Evolutionary conservation across 2,329 filamentous ascomycete species (phyloP).

Genomic region (Neospermospora avenae): DNA sequence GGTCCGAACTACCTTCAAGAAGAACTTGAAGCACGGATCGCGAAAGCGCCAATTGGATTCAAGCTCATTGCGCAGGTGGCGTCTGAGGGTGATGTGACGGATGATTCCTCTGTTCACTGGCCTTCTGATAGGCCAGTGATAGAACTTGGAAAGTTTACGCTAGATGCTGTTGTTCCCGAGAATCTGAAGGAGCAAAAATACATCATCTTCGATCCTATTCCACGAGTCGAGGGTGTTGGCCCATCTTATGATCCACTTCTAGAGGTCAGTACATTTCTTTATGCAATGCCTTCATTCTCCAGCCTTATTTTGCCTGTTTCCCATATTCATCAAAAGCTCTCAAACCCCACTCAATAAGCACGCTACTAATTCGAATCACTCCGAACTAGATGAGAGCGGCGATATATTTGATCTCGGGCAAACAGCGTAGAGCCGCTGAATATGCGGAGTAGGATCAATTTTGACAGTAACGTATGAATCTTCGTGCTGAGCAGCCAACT

Average conservation of each 20-base stretch:
- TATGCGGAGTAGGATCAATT: neutral
- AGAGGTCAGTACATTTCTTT: conserved; percentile 33
- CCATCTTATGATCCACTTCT: conserved; percentile 52
- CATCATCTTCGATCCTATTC: conserved; percentile 57
- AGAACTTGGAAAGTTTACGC: conserved; percentile 46
- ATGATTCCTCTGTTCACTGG: conserved; percentile 51
- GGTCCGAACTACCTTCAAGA: conserved; percentile 46
- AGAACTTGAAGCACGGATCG: conserved; percentile 42
- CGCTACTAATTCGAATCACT: too few relatives aligned
- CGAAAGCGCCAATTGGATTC: conserved; percentile 40
- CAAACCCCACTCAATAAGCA: too few relatives aligned
- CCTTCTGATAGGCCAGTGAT: conserved; percentile 48
- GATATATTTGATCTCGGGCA: conserved; percentile 53
- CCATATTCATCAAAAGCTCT: too few relatives aligned
- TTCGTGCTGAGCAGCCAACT: neutral
- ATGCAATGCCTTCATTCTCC: too few relatives aligned
- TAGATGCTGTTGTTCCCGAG: conserved; percentile 42
- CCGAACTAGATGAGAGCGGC: conserved; percentile 43
- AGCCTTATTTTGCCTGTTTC: too few relatives aligned
- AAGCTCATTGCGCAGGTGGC: conserved; percentile 50
- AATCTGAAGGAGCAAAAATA: conserved; percentile 45
- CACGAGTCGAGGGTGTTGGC: conserved; percentile 51
- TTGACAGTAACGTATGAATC: neutral
- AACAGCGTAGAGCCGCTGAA: conserved; percentile 45
- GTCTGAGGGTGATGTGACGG: conserved; percentile 43